Evolutionary conservation across 805 yeast genomes (phyloP).

Genomic region (Metschnikowia rubicola): DNA sequence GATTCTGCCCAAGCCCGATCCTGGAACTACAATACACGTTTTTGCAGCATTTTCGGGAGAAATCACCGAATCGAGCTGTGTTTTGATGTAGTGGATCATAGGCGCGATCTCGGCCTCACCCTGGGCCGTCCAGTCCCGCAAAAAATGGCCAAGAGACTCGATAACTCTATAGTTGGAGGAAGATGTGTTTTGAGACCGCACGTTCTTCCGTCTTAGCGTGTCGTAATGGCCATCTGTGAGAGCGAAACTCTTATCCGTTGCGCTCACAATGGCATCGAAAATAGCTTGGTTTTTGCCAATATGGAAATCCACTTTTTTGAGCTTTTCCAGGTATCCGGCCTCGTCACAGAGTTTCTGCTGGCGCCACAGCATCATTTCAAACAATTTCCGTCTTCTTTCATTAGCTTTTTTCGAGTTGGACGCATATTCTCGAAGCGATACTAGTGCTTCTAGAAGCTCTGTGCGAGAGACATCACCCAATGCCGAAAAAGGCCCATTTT

Average conservation of each 20-base stretch:
- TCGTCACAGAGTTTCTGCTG: constrained; percentile 54
- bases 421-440: constrained; percentile 46
- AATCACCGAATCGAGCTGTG: constrained; percentile 36
- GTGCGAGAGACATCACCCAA: constrained; percentile 22
- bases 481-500: constrained; percentile 3
- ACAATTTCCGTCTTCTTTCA: constrained; percentile 41
- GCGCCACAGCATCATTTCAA: constrained; percentile 47
- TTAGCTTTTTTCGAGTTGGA: constrained; percentile 40
- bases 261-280: constrained; percentile 43
- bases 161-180: constrained; percentile 44
- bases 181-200: constrained; percentile 13
- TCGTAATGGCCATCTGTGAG: constrained; percentile 36
- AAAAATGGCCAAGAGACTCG: constrained; percentile 71
- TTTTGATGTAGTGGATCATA: constrained; percentile 48
- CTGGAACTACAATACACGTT: constrained; percentile 71
- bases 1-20: constrained; percentile 80
- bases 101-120: constrained; percentile 52
- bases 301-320: constrained; percentile 46
- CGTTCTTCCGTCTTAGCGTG: constrained; percentile 2
- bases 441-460: constrained; percentile 41
- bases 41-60: constrained; percentile 24
- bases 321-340: constrained; percentile 53
- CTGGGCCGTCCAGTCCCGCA: constrained; percentile 65
- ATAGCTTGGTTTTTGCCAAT: constrained; percentile 48
- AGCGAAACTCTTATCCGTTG: constrained; percentile 44